A percentile compares a stretch with the other conserved stretches of the same genome.
Conservation (phyloP, 2,329 filamentous ascomycete species). For the Trichophyton schoenleinii region DNA sequence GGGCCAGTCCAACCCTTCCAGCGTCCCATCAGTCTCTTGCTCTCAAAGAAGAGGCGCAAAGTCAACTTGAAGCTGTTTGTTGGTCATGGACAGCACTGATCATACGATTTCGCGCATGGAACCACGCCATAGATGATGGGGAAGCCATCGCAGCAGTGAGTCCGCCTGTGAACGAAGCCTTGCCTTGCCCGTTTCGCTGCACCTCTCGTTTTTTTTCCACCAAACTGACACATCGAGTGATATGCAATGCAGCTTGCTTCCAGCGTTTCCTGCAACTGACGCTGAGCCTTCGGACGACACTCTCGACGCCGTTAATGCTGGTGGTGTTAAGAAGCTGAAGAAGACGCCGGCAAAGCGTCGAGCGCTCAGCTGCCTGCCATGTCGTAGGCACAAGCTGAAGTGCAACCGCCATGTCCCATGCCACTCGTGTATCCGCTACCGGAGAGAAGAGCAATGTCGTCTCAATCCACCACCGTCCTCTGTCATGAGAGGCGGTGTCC, state of each 20-base stretch:
- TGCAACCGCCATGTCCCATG: constrained; percentile 25
- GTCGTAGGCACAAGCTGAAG: constrained; percentile 23
- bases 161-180: background rate
- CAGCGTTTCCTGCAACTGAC: background rate
- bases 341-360: constrained; percentile 9
- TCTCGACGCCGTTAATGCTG: background rate
- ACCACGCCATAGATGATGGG: constrained; percentile 4
- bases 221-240: background rate
- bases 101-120: background rate
- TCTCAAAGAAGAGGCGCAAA: background rate
- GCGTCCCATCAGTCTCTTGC: background rate
- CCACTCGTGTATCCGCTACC: constrained; percentile 21
- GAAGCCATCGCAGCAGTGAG: constrained; percentile 2
- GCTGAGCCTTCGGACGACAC: constrained; percentile 2
- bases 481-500: constrained; percentile 7
- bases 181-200: background rate
- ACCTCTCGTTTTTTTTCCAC: background rate
- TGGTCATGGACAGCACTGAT: background rate
- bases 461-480: constrained; percentile 20
- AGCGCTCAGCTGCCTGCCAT: constrained; percentile 22
- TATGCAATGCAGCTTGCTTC: background rate
- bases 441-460: constrained; percentile 21
- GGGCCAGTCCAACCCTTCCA: background rate
- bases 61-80: background rate
- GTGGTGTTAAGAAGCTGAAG: constrained; percentile 1